These are phyloP conservation scores for Triticum timopheevii DNA, from an alignment of 176 grass and related monocot species.

Conservation along the genomic window DNA sequence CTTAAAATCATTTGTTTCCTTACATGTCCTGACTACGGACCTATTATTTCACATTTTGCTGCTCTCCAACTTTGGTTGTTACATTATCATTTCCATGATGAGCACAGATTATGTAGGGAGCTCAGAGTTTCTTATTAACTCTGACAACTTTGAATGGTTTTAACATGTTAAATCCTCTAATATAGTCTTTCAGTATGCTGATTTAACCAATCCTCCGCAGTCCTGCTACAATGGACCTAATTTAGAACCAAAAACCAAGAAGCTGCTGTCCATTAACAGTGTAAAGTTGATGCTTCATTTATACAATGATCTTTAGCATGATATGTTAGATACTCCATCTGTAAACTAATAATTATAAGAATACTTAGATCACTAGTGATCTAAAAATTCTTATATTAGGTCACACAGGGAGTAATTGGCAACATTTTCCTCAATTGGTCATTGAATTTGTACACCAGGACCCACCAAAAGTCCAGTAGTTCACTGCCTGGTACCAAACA, in stretches of 20 bases:
- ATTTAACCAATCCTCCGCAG: background rate
- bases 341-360: too few species aligned
- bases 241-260: background rate
- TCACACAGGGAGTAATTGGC: background rate
- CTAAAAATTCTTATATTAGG: too few species aligned
- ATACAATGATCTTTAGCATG: background rate
- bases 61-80: background rate
- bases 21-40: background rate
- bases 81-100: background rate
- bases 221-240: background rate
- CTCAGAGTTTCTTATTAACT: background rate
- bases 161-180: background rate
- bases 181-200: background rate
- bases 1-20: background rate
- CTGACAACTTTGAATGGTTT: background rate
- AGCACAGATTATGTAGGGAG: background rate
- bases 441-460: slow-evolving; percentile 4
- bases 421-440: background rate
- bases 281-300: background rate
- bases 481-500: background rate
- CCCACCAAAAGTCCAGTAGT: background rate
- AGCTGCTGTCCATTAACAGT: background rate
- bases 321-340: background rate
- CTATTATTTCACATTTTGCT: background rate
- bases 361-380: too few species aligned